Percentiles rank a stretch among this genome's conserved stretches.
These are phyloP conservation scores for Tubosaeta sp. DNA, from an alignment of 768 basidiomycete species.

Conservation along the genomic window DNA sequence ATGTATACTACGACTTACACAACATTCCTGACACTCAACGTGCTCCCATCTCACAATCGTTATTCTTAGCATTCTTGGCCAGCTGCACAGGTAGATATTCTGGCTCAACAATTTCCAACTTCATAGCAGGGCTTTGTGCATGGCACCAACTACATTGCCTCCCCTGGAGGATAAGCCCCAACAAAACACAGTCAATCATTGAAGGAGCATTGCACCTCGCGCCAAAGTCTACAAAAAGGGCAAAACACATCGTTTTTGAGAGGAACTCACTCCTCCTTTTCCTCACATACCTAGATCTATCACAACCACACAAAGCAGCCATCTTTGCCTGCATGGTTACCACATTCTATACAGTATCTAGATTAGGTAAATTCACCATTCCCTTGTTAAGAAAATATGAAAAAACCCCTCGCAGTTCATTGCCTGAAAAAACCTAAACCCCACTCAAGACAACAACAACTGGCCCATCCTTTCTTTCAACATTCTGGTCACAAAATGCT, in stretches of 20 bases:
- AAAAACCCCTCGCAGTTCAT: background rate
- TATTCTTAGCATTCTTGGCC: background rate
- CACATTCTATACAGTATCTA: background rate
- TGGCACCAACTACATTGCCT: conserved; percentile 3
- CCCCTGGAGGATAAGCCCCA: background rate
- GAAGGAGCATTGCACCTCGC: background rate
- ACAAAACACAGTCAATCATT: background rate
- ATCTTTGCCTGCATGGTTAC: background rate
- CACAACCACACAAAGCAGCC: background rate
- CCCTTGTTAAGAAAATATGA: background rate
- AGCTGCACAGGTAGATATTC: background rate
- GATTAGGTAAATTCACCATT: background rate
- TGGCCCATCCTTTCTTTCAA: background rate
- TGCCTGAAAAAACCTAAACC: background rate
- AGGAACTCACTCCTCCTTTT: background rate
- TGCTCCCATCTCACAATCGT: accelerated
- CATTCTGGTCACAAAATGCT: background rate
- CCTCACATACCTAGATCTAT: background rate
- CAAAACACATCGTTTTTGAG: background rate
- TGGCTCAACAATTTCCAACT: background rate
- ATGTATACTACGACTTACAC: background rate
- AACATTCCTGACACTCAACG: conserved; percentile 1
- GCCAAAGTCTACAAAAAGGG: background rate
- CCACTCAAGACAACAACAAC: background rate
- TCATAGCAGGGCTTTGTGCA: accelerated